Evolutionary conservation across 345 rosid species (phyloP).

Genomic region (Rhizophora apiculata): DNA sequence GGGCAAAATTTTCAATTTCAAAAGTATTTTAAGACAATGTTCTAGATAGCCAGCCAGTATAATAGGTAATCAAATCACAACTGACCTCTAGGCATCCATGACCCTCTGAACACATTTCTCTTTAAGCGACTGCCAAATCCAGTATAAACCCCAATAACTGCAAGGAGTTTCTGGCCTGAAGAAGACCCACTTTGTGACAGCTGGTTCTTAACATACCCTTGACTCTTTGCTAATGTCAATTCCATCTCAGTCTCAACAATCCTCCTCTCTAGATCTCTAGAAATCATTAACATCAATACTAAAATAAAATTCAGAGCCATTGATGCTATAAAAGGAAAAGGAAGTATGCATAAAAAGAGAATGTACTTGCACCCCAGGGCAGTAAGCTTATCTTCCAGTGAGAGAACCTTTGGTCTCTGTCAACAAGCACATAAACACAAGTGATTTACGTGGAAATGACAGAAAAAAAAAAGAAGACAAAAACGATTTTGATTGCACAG

Average conservation of each 20-base stretch:
- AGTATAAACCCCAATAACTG: constrained; percentile 91
- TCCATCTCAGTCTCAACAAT: constrained; percentile 95
- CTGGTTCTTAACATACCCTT: constrained; percentile 64
- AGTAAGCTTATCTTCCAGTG: constrained; percentile 76
- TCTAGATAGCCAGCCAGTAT: not conserved
- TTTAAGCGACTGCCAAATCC: constrained; percentile 86
- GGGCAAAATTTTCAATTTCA: not conserved
- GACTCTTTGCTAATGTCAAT: constrained; percentile 87
- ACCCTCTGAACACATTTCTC: constrained; percentile 74
- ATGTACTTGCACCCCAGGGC: constrained; percentile 92
- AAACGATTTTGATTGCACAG: too few relatives aligned
- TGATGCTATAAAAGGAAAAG: not conserved
- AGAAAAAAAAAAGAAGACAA: not conserved
- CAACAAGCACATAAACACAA: constrained; percentile 17
- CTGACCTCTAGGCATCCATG: constrained; percentile 96
- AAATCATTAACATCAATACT: constrained; percentile 9
- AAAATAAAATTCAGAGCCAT: not conserved
- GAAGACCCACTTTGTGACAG: constrained; percentile 41
- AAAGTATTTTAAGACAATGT: not conserved
- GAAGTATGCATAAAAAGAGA: not conserved
- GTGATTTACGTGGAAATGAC: not conserved
- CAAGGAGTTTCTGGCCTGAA: constrained; percentile 61
- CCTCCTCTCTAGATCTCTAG: constrained; percentile 85
- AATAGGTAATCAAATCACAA: constrained; percentile 3
- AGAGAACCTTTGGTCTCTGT: constrained; percentile 87